Evolutionary conservation across 345 rosid species (phyloP).

Genomic region (Gynandropsis gynandra): DNA sequence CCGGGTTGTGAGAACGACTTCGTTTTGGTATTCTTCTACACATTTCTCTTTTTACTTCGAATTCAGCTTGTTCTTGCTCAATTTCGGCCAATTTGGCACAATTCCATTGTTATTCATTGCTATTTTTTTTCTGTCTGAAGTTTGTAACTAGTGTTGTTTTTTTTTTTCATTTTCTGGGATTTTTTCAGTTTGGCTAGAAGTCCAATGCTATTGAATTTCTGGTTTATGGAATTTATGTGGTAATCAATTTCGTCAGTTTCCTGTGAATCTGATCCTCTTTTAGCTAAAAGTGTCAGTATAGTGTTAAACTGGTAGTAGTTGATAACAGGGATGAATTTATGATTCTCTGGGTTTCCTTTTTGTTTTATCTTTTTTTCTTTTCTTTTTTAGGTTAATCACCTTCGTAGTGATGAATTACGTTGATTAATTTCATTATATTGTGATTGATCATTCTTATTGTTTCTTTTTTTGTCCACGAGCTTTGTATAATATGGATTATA

Average conservation of each 20-base stretch:
- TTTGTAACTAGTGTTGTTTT: too few relatives aligned
- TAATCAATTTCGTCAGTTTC: not conserved
- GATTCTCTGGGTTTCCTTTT: constrained; percentile 9
- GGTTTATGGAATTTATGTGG: not conserved
- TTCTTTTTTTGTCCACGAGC: too few relatives aligned
- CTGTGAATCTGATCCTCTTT: not conserved
- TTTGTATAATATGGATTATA: too few relatives aligned
- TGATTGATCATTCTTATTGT: too few relatives aligned
- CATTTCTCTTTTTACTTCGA: constrained; percentile 17
- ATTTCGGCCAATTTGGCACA: constrained; percentile 9
- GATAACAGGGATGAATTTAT: too few relatives aligned
- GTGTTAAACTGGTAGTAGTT: too few relatives aligned
- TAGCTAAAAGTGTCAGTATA: constrained; percentile 4
- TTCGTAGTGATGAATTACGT: not conserved
- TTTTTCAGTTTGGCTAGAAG: not conserved
- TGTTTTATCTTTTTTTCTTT: not conserved
- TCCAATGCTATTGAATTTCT: constrained; percentile 10
- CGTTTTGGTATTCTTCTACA: constrained; percentile 60
- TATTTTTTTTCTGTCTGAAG: too few relatives aligned
- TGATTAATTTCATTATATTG: constrained; percentile 15
- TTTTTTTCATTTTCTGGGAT: constrained; percentile 3
- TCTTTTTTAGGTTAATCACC: too few relatives aligned
- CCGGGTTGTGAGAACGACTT: constrained; percentile 99
- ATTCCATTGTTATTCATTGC: too few relatives aligned
- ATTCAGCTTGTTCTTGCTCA: constrained; percentile 27